phyloP scores from a whole-genome alignment of 805 yeast genomes.

The Hanseniaspora guilliermondii region DNA sequence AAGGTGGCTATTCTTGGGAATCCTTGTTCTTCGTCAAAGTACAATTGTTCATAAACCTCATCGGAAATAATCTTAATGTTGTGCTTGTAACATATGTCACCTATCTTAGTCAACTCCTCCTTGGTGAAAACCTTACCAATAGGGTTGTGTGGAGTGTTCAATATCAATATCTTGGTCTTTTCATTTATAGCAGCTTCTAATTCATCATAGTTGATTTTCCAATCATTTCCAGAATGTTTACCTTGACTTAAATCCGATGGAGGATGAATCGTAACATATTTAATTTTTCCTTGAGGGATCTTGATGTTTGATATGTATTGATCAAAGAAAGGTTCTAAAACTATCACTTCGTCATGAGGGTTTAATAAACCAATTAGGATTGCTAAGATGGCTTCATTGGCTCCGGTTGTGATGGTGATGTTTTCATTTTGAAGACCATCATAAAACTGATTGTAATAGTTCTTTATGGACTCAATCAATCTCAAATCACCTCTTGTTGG shows the following conservation, averaged over 20 bases:
- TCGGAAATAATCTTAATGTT: conserved; percentile 76
- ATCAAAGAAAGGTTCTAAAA: conserved; percentile 93
- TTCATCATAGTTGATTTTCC: conserved; percentile 73
- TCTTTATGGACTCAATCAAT: conserved; percentile 55
- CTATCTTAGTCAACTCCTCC: conserved; percentile 63
- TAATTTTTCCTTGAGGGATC: conserved; percentile 84
- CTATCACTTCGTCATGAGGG: conserved; percentile 88
- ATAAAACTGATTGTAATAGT: conserved; percentile 57
- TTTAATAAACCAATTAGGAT: conserved; percentile 73
- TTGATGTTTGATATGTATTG: conserved; percentile 92
- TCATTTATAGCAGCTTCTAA: conserved; percentile 57
- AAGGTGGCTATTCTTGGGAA: conserved; percentile 80
- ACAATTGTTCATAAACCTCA: conserved; percentile 89
- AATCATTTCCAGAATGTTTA: conserved; percentile 68
- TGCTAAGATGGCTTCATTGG: conserved; percentile 87
- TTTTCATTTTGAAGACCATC: conserved; percentile 30
- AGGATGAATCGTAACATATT: conserved; percentile 73
- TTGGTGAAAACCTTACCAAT: conserved; percentile 78
- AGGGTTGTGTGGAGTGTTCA: conserved; percentile 95
- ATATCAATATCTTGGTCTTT: conserved; percentile 72
- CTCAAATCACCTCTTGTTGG: conserved; percentile 79
- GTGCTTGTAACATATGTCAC: conserved; percentile 71
- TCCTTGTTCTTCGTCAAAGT: conserved; percentile 37
- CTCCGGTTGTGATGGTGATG: conserved; percentile 83
- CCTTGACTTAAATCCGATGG: conserved; percentile 56